Conservation (phyloP, 306 rosid genomes). For the Datisca glomerata region DNA sequence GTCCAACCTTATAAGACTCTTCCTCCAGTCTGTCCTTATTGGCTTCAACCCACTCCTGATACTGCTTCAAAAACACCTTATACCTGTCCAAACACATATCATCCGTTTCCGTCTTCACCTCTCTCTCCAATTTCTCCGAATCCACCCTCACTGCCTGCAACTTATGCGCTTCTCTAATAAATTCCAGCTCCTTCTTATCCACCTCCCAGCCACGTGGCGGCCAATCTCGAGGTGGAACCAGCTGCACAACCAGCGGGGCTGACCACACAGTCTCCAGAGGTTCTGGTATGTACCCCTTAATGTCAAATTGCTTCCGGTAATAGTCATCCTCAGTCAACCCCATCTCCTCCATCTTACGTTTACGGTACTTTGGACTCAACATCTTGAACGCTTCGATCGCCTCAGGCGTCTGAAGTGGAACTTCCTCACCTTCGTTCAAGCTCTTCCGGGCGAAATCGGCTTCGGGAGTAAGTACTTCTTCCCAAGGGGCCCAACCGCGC, state of each 20-base stretch:
- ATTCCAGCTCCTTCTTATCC: slow-evolving; percentile 65
- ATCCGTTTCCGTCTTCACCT: slow-evolving; percentile 29
- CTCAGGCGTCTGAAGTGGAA: slow-evolving; percentile 66
- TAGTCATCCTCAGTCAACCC: slow-evolving; percentile 81
- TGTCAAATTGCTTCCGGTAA: slow-evolving; percentile 50
- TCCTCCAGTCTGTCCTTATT: slow-evolving; percentile 75
- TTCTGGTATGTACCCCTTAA: slow-evolving; percentile 64
- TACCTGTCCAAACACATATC: slow-evolving; percentile 70
- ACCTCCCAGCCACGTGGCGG: slow-evolving; percentile 95
- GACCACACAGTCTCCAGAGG: slow-evolving; percentile 60
- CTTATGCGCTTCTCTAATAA: slow-evolving; percentile 69
- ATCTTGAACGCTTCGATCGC: slow-evolving; percentile 89
- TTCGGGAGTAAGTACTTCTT: slow-evolving; percentile 78
- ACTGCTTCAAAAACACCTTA: slow-evolving; percentile 82
- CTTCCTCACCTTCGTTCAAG: slow-evolving; percentile 89
- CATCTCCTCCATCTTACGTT: slow-evolving; percentile 63
- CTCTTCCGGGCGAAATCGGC: slow-evolving; percentile 77
- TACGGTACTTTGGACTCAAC: slow-evolving; percentile 63
- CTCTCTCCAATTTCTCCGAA: slow-evolving; percentile 39
- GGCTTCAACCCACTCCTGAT: slow-evolving; percentile 67
- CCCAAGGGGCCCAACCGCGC: slow-evolving; percentile 99
- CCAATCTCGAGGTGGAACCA: slow-evolving; percentile 89
- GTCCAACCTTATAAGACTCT: slow-evolving; percentile 72
- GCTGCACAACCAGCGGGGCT: slow-evolving; percentile 44
- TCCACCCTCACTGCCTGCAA: slow-evolving; percentile 46